Conservation (phyloP, 202 grass and related monocot species). For the Dendrocalamus latiflorus region DNA sequence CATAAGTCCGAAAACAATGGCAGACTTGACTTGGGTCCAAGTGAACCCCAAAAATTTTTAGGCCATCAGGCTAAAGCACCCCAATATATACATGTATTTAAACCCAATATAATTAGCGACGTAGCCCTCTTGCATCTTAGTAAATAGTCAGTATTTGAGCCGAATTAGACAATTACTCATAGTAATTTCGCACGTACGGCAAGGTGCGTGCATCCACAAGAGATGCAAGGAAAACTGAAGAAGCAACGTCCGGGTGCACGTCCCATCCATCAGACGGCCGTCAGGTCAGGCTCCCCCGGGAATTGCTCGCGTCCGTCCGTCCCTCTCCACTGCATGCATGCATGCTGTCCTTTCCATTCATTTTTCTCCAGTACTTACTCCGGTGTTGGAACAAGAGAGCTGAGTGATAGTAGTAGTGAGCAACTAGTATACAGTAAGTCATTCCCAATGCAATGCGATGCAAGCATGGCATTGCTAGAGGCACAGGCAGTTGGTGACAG, state of each 20-base stretch:
- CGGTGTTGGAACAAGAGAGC: background rate
- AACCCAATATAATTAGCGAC: too few species aligned
- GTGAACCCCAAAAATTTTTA: too few species aligned
- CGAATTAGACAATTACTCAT: background rate
- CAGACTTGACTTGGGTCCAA: background rate
- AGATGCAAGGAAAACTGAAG: background rate
- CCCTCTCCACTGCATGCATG: background rate
- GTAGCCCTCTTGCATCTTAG: background rate
- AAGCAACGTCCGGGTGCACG: background rate
- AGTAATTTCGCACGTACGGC: too few species aligned
- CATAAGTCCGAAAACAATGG: background rate
- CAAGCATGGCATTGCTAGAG: background rate
- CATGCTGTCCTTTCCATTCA: background rate
- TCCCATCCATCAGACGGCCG: slow-evolving; percentile 16
- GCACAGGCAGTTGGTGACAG: background rate
- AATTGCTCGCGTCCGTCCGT: slow-evolving; percentile 32
- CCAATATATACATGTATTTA: too few species aligned
- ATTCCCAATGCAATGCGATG: background rate
- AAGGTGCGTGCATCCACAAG: background rate
- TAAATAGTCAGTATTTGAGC: background rate
- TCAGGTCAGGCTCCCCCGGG: slow-evolving; percentile 16
- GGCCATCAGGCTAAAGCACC: too few species aligned
- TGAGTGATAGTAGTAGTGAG: background rate
- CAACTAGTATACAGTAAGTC: too few species aligned
- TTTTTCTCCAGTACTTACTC: background rate